These are phyloP conservation scores for Trichoderma atrobrunneum DNA, from an alignment of 2,329 filamentous ascomycete genomes.

Conservation along the genomic window DNA sequence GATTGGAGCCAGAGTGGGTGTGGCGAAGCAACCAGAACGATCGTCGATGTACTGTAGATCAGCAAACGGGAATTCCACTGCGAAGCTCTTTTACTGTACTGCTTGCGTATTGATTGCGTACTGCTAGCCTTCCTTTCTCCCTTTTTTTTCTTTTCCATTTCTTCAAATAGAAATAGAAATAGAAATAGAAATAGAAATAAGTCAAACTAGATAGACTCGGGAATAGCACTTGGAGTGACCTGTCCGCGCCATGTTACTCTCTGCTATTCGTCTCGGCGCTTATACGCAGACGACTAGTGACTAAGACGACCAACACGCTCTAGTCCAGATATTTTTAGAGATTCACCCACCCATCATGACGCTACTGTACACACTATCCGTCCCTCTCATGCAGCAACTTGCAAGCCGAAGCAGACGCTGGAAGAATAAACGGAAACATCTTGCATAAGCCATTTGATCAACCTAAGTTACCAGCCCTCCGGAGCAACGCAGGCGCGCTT, in stretches of 20 bases:
- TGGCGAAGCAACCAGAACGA: constrained; percentile 6
- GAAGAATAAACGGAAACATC: background rate
- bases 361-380: background rate
- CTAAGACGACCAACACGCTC: background rate
- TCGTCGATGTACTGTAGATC: background rate
- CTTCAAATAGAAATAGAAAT: background rate
- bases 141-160: background rate
- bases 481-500: background rate
- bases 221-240: background rate
- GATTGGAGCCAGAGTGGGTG: background rate
- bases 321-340: background rate
- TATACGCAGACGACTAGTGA: background rate
- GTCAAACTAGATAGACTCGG: background rate
- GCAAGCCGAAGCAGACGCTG: background rate
- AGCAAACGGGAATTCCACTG: background rate
- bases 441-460: background rate
- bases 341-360: background rate
- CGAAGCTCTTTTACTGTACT: background rate
- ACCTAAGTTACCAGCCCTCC: background rate
- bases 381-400: background rate
- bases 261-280: background rate
- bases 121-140: background rate
- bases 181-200: background rate
- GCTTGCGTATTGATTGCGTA: background rate
- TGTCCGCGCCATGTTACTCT: background rate